Conservation (phyloP, 805 yeast genomes). For the Clavispora asparagi region DNA sequence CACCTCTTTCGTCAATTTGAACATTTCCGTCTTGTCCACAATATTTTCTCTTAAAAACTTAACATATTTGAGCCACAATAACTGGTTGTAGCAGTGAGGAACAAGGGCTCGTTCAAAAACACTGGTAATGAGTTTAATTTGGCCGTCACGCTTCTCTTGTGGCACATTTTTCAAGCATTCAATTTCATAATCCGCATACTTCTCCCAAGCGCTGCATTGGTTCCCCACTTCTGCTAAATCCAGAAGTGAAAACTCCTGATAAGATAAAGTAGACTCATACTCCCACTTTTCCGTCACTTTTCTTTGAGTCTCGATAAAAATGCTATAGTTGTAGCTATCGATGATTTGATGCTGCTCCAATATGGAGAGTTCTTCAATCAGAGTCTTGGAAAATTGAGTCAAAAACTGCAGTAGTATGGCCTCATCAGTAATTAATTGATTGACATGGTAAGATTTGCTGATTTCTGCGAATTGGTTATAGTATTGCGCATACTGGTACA, state of each 20-base stretch:
- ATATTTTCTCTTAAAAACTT: slow-evolving; percentile 40
- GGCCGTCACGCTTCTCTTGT: slow-evolving; percentile 1
- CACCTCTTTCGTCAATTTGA: slow-evolving; percentile 11
- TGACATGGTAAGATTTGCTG: slow-evolving; percentile 27
- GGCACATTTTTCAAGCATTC: neutral
- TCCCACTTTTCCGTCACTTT: slow-evolving; percentile 62
- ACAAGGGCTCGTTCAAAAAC: slow-evolving; percentile 71
- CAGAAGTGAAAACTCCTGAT: slow-evolving; percentile 50
- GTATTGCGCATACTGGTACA: slow-evolving; percentile 83
- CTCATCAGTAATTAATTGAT: slow-evolving; percentile 19
- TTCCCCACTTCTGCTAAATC: slow-evolving; percentile 26
- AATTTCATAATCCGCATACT: slow-evolving; percentile 56
- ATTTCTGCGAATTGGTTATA: slow-evolving; percentile 46
- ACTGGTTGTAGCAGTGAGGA: slow-evolving; percentile 56
- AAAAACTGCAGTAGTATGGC: slow-evolving; percentile 16
- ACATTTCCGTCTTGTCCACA: slow-evolving; percentile 20
- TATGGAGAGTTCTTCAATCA: slow-evolving; percentile 23
- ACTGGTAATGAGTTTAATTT: slow-evolving; percentile 29
- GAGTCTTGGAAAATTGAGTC: slow-evolving; percentile 18
- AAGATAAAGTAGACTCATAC: slow-evolving; percentile 61
- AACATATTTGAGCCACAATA: slow-evolving; percentile 66
- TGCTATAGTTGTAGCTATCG: slow-evolving; percentile 39
- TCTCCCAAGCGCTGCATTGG: slow-evolving; percentile 52
- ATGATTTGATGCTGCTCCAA: slow-evolving; percentile 37
- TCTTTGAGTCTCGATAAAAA: slow-evolving; percentile 44